A percentile compares a stretch with the other conserved stretches of the same genome.
These are phyloP conservation scores for Mycena alexandri DNA, from an alignment of 768 basidiomycete genomes.

Conservation along the genomic window DNA sequence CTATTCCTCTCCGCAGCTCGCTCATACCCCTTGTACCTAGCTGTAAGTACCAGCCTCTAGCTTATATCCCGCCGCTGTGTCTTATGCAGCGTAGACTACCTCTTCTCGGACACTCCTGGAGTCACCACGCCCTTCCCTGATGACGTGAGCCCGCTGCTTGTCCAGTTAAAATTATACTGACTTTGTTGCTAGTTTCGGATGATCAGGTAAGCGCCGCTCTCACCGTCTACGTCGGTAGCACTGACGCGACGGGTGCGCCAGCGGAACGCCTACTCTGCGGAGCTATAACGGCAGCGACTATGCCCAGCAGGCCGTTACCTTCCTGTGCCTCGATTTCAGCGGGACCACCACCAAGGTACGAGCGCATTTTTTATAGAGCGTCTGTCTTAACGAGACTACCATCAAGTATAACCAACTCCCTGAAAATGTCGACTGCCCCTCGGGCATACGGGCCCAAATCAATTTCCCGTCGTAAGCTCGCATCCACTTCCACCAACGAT, in stretches of 20 bases:
- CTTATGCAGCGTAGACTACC: constrained; percentile 54
- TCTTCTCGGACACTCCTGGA: constrained; percentile 60
- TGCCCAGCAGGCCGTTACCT: constrained; percentile 54
- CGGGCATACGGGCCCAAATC: constrained; percentile 64
- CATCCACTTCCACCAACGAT: neutral
- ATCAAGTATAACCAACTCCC: constrained; percentile 54
- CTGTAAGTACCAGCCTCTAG: constrained; percentile 32
- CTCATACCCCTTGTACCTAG: constrained; percentile 23
- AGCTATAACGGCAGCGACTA: constrained; percentile 48
- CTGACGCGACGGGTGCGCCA: neutral
- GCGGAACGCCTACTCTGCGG: constrained; percentile 51
- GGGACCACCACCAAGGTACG: constrained; percentile 47
- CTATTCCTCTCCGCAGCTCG: neutral
- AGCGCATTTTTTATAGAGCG: too few relatives aligned
- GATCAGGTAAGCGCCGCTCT: constrained; percentile 53
- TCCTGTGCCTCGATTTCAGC: constrained; percentile 56
- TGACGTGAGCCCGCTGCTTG: constrained; percentile 53
- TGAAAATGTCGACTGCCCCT: constrained; percentile 51
- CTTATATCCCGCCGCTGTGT: neutral
- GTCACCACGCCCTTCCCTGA: constrained; percentile 67
- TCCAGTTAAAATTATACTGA: constrained; percentile 15
- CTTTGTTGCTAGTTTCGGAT: constrained; percentile 59
- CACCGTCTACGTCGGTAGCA: neutral
- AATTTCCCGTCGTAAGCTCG: constrained; percentile 33
- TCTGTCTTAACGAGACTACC: constrained; percentile 46